Evolutionary conservation across 1,284 basidiomycete genomes (phyloP), one percentile per base, ranked within the genome.

Genomic region (Schizophyllum amplum): DNA sequence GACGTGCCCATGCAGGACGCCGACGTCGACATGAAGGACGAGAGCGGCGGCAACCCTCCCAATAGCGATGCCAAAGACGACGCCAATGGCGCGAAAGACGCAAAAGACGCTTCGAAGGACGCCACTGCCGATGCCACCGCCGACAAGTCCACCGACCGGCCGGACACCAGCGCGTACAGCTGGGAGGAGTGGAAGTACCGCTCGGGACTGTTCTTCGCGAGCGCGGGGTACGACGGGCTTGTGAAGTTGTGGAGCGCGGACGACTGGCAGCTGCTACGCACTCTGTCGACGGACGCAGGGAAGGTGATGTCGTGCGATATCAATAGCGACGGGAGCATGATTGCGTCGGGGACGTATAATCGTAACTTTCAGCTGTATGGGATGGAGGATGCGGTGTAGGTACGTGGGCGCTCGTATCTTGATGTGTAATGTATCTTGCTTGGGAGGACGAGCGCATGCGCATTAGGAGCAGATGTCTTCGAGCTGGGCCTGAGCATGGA

Each of bases 281-380:
- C 90, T 52, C 78, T 99, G 60, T 86, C 91, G 27, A 95, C 94
- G 15, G 96, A 98, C 68, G 89, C 91, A 5, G 94, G 94, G 33
- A 98, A 98, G 71, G 94, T 98, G 59, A 99, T 99, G 97, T 94
- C 91, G 33, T 94, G 96, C 26, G 97, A 99, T 69, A 78, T 98
- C 23, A 84, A 86, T 22, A 76, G 78, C 59, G 90, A 97, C 67
- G 92, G 86, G 22, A 86, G 87, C 66, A 81, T 92, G 67, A 81
- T 98, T 49, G 94, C 89, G 2, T 90, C 87, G 9, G 94, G 93
- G 24, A 94, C 92, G 57, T 97, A 93, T 70, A 94, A 92, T 72
- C 80, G 94, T 60, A 94, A 91, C 69, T 97, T 94, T 80, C 94
- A 97, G 70, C 75, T 98, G 55, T 97, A 91, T 70, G 79, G 86